Evolutionary conservation across 2,329 filamentous ascomycete species (phyloP).

Genomic region (Colletotrichum tanaceti): DNA sequence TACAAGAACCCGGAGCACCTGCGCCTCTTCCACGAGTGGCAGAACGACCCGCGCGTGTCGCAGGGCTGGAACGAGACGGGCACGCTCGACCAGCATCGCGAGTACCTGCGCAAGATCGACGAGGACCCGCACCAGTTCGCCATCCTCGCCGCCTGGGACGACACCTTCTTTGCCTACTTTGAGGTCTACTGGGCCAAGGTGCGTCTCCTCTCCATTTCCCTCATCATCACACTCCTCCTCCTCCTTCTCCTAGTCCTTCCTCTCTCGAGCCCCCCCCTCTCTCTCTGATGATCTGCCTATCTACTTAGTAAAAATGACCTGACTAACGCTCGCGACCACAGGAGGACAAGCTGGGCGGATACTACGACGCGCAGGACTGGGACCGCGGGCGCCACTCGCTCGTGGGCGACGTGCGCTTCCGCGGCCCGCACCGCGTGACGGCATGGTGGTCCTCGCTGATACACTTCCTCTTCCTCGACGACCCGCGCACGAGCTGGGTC

Average conservation of each 20-base stretch:
- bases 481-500: constrained; percentile 66
- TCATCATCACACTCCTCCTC: constrained; percentile 27
- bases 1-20: constrained; percentile 73
- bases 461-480: constrained; percentile 72
- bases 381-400: constrained; percentile 70
- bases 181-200: constrained; percentile 83
- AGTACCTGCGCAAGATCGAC: constrained; percentile 76
- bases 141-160: constrained; percentile 77
- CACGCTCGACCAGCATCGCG: constrained; percentile 77
- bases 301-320: neutral
- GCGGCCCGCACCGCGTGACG: constrained; percentile 69
- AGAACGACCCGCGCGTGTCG: constrained; percentile 84
- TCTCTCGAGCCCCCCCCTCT: constrained; percentile 32
- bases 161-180: constrained; percentile 79
- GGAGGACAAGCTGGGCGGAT: constrained; percentile 67
- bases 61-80: constrained; percentile 85
- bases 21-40: constrained; percentile 80
- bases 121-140: constrained; percentile 78
- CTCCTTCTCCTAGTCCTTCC: neutral
- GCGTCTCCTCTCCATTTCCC: constrained; percentile 39
- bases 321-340: constrained; percentile 43
- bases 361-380: constrained; percentile 66
- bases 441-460: constrained; percentile 72
- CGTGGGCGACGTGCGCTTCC: constrained; percentile 69
- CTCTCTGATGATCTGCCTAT: neutral